Evolutionary conservation across 1,284 basidiomycete species (phyloP).

Genomic region (Limonomyces culmigenus): DNA sequence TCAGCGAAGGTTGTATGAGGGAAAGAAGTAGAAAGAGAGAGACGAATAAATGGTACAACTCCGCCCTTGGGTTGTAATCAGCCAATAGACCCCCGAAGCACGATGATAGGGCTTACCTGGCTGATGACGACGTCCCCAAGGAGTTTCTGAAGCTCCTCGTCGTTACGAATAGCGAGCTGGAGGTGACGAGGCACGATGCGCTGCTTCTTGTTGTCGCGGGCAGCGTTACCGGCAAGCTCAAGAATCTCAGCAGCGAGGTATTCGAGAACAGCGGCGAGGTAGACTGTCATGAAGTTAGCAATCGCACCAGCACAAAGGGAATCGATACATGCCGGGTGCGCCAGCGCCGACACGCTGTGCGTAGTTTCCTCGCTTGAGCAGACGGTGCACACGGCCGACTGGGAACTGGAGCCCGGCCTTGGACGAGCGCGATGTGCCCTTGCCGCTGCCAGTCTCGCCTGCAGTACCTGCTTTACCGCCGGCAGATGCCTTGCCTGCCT

Average conservation of each 20-base stretch:
- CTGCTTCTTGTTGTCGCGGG: constrained; percentile 60
- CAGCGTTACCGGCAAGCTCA: constrained; percentile 76
- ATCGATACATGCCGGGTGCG: constrained; percentile 43
- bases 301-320: not conserved
- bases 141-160: constrained; percentile 68
- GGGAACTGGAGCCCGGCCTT: constrained; percentile 68
- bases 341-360: constrained; percentile 54
- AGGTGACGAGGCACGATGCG: constrained; percentile 77
- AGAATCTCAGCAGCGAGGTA: constrained; percentile 81
- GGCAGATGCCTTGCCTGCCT: constrained; percentile 16
- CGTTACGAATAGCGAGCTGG: constrained; percentile 74
- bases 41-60: constrained; percentile 57
- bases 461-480: constrained; percentile 37
- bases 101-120: too few relatives aligned
- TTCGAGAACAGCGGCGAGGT: constrained; percentile 73
- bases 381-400: constrained; percentile 77
- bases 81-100: too few relatives aligned
- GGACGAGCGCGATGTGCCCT: constrained; percentile 50
- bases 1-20: too few relatives aligned
- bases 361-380: constrained; percentile 70
- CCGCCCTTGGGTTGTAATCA: too few relatives aligned
- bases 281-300: constrained; percentile 29
- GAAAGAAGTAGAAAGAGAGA: too few relatives aligned
- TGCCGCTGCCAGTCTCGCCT: too few relatives aligned
- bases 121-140: constrained; percentile 66